Percentiles rank a stretch among this genome's conserved stretches.
Evolutionary conservation across 805 yeast species (phyloP).

Genomic region (Starmerella geochares): DNA sequence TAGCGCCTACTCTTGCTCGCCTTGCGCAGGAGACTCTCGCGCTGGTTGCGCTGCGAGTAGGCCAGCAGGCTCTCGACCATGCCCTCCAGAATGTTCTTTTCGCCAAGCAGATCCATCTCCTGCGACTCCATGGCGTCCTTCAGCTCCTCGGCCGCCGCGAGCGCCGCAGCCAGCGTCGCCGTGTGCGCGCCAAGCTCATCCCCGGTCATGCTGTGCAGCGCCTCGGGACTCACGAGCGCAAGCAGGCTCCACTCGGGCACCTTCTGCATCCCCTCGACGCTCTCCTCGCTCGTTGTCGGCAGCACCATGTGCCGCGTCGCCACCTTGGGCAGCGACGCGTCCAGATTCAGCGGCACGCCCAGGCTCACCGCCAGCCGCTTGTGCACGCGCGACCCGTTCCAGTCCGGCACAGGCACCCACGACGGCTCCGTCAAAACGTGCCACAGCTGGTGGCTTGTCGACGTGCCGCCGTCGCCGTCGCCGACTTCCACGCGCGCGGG

Average conservation of each 20-base stretch:
- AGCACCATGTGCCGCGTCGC: conserved; percentile 19
- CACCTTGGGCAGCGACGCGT: conserved; percentile 38
- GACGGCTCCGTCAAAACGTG: conserved; percentile 41
- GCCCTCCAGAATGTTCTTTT: conserved; percentile 67
- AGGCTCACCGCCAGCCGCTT: conserved; percentile 52
- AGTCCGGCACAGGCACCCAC: conserved; percentile 48
- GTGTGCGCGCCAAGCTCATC: conserved; percentile 36
- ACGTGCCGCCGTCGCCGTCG: conserved; percentile 16
- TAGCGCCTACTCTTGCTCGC: conserved; percentile 3
- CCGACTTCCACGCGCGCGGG: not conserved
- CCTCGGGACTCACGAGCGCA: conserved; percentile 32
- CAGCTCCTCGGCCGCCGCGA: conserved; percentile 34
- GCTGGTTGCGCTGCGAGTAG: conserved; percentile 51
- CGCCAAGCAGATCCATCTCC: conserved; percentile 43
- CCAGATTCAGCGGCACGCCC: conserved; percentile 65
- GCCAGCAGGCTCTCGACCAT: conserved; percentile 87
- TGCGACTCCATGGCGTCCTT: conserved; percentile 45
- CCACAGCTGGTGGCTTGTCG: conserved; percentile 33
- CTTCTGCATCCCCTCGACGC: conserved; percentile 18
- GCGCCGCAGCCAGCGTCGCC: conserved; percentile 29
- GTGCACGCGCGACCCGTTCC: conserved; percentile 59
- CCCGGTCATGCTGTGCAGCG: conserved; percentile 31
- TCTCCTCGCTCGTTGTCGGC: conserved; percentile 12
- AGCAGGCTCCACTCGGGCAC: conserved; percentile 30
- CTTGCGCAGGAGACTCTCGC: conserved; percentile 19